Evolutionary conservation across 202 grass and related monocot species (phyloP), one percentile per base, ranked within the genome.

Genomic region (Thinopyrum obtusiflorum): DNA sequence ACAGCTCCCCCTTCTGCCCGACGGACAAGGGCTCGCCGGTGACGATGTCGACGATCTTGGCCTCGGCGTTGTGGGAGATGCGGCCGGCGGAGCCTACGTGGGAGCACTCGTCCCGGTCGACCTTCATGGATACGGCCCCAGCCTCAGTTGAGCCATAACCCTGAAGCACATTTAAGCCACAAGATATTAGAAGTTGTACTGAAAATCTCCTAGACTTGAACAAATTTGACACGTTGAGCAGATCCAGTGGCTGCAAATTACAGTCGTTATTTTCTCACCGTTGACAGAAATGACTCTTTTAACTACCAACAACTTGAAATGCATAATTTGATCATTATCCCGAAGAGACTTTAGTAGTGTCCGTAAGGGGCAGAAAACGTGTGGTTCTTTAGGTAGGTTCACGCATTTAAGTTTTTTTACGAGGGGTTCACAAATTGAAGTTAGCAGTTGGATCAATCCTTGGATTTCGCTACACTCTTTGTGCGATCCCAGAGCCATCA

Each of bases 71-170:
- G 23, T 70, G 26, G 2, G 5, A 0, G 39, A 97, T 5, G 7
- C 92, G 95, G 23, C 95, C 92, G 0, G 46, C 83, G 3, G 90
- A 97, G 28, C 89, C 89, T 7, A 91, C 1, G 11, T 21, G 87
- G 11, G 17, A 25, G 67, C 90, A 91, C 79, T 97, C 95, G 9
- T 93, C 89, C 46, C 2, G 18, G 62, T 20, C 13, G 14, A 91
- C 80, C 95, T 90, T 93, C 28, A 73, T 42, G 5, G 95, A 87
- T 64, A 94, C 83, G 3, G 85, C 87, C 24, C 95, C 92, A 20
- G 42, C 84, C 66, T 97, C 95, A 0, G 89, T 94, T 70, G 90
- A 93, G 32, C 95, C 95, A 53, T 91, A 94, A 13, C 83, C 80
- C 95, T 97, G 46, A 51, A 73, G 72, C 9, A 53, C 11, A 28